Base-by-base conservation (phyloP, 1,139 yeast genomes). In the Hemisphaericaspora lyxosophila region DNA sequence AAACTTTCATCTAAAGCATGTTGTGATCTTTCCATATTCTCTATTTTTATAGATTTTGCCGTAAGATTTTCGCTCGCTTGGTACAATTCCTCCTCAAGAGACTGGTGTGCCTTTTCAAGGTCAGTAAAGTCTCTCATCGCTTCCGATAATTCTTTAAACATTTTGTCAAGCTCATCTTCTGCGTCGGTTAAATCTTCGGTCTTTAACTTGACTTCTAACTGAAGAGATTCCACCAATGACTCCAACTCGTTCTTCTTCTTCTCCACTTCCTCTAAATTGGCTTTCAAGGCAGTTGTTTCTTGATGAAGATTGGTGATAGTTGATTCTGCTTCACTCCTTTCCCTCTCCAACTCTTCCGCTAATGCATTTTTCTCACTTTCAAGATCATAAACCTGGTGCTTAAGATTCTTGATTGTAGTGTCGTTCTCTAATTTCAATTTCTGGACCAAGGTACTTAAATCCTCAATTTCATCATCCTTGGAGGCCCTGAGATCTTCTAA, bases 301-400 rank as follows among this genome's bases (percentile, higher is more conserved):
- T 35, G 26, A 13, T 38, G 28, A 9, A 39, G 29, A 4, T 26
- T 17, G 3, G 18, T 26, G 7, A 37, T 16, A n/a, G 37, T 35
- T 4, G 22, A 16, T 8, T 39, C 37, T 9, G 42, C 35, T 6
- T 33, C 33, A 1, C 13, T 18, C 4, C 34, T 38, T 7, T 25
- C 37, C 18, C 35, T 36, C 9, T 40, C 35, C 17, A 39, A 35
- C 3, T 16, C 19, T 24, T 33, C 33, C 7, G 31, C 14, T 7
- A 31, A 13, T n/a, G 20, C 16, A 4, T 22, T 2, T 30, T 39
- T 26, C 13, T 36, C 33, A 15, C 26, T 19, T 12, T 17, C 15
- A 18, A 28, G 31, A n/a, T 18, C 31, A 28, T 7, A 18, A 5
- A 15, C 31, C 6, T 15, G 23, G 9, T 28, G 23, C 11, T 18